Evolutionary conservation across 768 basidiomycete species (phyloP), one percentile per base, ranked within the genome.

Genomic region (Hericium erinaceus): DNA sequence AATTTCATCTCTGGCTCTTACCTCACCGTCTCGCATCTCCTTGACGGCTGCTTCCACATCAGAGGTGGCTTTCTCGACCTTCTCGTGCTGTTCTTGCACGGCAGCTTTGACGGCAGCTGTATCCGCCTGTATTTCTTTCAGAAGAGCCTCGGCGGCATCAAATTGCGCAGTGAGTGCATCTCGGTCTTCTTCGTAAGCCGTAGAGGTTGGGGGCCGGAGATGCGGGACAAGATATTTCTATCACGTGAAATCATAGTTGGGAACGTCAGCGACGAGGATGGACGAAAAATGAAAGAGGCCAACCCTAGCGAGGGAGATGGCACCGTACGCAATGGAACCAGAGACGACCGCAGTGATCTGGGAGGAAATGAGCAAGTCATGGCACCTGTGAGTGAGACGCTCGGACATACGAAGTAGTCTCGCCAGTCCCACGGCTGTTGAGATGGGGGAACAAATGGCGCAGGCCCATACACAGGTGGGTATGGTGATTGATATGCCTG

Each of bases 311-410:
- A 98, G 70, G 2, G 92, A 76, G 26, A 85, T 73, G 12, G 90
- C 84, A 4, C 91, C 88, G 67, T 91, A 97, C 8, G 84, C 80
- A 5, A 95, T 73, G 6, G 87, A 81, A 1, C 95, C 94, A 44
- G 94, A 94, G 16, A 98, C 76, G 38, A 98, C 87, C 12, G 88
- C 86, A 68, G 95, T 92, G 65, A 99, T 95, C 95, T 98, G 67
- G 8, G 13, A 63, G 68, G 63, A 65, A 62, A 52, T 55, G 15
- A 38, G 52, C 49, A 9, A 20, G 15, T 49, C 41, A 24, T 24
- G 38, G 46, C 49, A 52, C 63, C 33, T 24, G 54, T 18, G 7
- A 33, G 33, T 7, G 33, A 33, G 33, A 33, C 33, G 33, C 33
- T 10, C 9, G 33, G 33, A 75, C 90, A 66, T 67, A 95, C 94